Percentiles rank a stretch among this genome's conserved stretches.
Evolutionary conservation across 2,329 filamentous ascomycete species (phyloP).

Genomic region (Paraphaeosphaeria minitans): DNA sequence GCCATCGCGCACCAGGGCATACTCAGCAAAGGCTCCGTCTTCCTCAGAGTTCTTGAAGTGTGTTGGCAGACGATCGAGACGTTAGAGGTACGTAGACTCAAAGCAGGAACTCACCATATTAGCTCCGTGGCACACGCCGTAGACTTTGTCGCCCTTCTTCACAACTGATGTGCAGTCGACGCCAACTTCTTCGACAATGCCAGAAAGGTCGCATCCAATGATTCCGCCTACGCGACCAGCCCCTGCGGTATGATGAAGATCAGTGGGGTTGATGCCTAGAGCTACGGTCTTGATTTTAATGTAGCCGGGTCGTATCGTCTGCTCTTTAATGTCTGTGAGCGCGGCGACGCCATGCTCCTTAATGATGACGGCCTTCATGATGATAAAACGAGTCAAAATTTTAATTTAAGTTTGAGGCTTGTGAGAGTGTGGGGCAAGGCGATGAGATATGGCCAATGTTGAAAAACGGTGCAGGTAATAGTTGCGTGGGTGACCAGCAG

Average conservation of each 20-base stretch:
- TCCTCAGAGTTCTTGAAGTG: conserved; percentile 30
- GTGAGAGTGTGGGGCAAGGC: not conserved
- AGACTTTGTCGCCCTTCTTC: conserved; percentile 56
- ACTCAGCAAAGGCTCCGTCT: conserved; percentile 58
- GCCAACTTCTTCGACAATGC: conserved; percentile 56
- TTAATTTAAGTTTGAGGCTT: not conserved
- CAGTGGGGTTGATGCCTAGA: conserved; percentile 60
- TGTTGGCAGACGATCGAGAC: not conserved
- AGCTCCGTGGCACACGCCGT: conserved; percentile 55
- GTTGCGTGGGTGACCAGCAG: too few species aligned
- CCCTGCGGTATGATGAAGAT: conserved; percentile 56
- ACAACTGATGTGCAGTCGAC: conserved; percentile 51
- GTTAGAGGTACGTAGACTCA: too few species aligned
- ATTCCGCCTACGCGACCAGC: conserved; percentile 9
- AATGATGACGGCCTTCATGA: conserved; percentile 17
- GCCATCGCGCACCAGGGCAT: conserved; percentile 55
- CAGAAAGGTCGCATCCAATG: conserved; percentile 55
- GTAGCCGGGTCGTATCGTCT: conserved; percentile 11
- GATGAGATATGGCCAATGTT: not conserved
- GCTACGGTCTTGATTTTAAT: conserved; percentile 50
- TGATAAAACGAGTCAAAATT: not conserved
- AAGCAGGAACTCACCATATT: conserved; percentile 4
- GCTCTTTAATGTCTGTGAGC: conserved; percentile 14
- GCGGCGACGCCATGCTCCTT: conserved; percentile 14
- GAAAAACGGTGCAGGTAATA: too few species aligned